Evolutionary conservation across 805 yeast species (phyloP).

Genomic region (Scheffersomyces ergatensis): DNA sequence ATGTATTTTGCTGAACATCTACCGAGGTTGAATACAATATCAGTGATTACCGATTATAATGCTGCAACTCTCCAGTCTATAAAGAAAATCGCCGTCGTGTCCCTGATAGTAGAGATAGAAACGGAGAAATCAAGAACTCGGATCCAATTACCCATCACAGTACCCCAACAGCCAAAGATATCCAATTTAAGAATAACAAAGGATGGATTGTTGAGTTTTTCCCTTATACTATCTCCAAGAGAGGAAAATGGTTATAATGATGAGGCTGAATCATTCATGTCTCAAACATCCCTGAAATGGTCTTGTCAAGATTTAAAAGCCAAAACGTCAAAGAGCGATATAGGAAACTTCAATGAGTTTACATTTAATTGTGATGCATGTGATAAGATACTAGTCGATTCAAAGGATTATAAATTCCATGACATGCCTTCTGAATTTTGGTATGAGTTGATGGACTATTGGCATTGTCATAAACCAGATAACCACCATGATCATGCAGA

Average conservation of each 20-base stretch:
- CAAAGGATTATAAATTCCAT: slow-evolving; percentile 31
- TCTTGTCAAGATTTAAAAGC: slow-evolving; percentile 37
- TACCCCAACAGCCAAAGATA: background rate
- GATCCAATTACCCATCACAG: background rate
- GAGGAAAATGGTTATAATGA: background rate
- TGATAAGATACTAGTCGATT: slow-evolving; percentile 20
- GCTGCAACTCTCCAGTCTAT: background rate
- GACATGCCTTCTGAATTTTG: slow-evolving; percentile 91
- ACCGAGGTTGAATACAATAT: slow-evolving; percentile 18
- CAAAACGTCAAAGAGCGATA: slow-evolving; percentile 26
- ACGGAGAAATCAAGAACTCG: background rate
- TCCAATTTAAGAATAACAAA: background rate
- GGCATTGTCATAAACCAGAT: slow-evolving; percentile 92
- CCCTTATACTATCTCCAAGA: background rate
- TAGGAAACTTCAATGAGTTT: slow-evolving; percentile 18
- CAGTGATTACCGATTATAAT: slow-evolving; percentile 2
- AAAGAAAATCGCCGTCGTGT: background rate
- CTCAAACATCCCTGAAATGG: slow-evolving; percentile 30
- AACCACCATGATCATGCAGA: slow-evolving; percentile 18
- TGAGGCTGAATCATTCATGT: slow-evolving; percentile 1
- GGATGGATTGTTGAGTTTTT: background rate
- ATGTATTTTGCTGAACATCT: slow-evolving; percentile 23
- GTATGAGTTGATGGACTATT: slow-evolving; percentile 94
- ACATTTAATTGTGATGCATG: slow-evolving; percentile 32
- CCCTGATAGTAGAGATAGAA: background rate